A percentile compares a stretch with the other conserved stretches of the same genome.
These are phyloP conservation scores for Vachellia pachyceras DNA, from an alignment of 306 rosid species.

Conservation along the genomic window DNA sequence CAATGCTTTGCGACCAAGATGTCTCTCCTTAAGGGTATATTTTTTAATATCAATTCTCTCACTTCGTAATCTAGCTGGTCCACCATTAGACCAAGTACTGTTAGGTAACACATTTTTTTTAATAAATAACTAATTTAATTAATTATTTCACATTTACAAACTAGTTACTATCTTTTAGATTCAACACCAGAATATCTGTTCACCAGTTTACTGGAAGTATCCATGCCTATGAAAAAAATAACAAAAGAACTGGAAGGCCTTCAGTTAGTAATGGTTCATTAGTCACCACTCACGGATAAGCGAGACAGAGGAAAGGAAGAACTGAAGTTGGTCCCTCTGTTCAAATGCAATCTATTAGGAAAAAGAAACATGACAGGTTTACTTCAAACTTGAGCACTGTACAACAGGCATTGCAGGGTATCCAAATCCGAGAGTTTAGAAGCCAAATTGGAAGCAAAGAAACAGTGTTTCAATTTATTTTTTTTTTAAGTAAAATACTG, in stretches of 20 bases:
- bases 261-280: not conserved
- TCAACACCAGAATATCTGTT: no score
- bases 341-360: not conserved
- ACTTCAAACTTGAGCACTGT: not conserved
- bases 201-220: slow-evolving; percentile 2
- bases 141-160: no score
- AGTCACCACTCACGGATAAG: not conserved
- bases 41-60: no score
- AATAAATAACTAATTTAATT: no score
- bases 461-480: no score
- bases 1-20: no score
- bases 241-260: not conserved
- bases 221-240: not conserved
- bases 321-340: not conserved
- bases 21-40: no score
- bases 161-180: no score
- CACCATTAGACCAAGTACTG: no score
- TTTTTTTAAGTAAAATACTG: no score
- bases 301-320: not conserved
- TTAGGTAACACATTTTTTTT: no score
- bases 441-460: slow-evolving; percentile 40
- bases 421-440: not conserved
- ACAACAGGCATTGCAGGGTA: not conserved
- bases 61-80: no score
- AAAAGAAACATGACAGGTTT: not conserved